Evolutionary conservation across 2,329 filamentous ascomycete species (phyloP), one percentile per base, ranked within the genome.

Genomic region (Cercospora zeae-maydis): DNA sequence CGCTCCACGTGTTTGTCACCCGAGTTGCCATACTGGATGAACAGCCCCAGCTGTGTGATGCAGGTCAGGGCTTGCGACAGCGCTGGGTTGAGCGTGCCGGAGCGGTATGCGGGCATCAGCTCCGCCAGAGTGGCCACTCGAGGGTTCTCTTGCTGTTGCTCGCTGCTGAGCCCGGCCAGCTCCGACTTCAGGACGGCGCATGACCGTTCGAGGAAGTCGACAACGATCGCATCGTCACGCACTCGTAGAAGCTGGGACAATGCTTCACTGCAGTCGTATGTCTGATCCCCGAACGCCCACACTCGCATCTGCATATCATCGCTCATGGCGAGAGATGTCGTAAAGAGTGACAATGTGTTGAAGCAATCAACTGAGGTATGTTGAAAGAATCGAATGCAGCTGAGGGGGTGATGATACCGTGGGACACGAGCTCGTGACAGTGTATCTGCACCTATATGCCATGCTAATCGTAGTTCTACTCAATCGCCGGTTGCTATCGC

Each of bases 261-360:
- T 21, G 58, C 49, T 24, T 62, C 58, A 13, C 58, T 64, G 34
- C 68, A 62, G 59, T 70, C 65, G 47, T 58, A 66, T 19, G 68
- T 70, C 59, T 69, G 66, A 55, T 70, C 66, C 6, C 68, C 68
- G 61, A 70, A 70, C n/a, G 68, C 60, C 56, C 65, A 65, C 52
- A 55, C 52, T 13, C 42, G 57, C 47, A 63, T 58, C 30, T 31
- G 52, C 31, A 42, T 19, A n/a, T 27, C 31, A 21, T 57, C 42
- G 24, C 34, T 45, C 62, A 63, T 63, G 24, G 39, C 51, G 57
- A n/a, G 37, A 16, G 51, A 45, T 31, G 54, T 57, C 21, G 36
- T 31, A 27, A 42, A 45, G 54, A 57, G 34, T 45, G 54, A 45
- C 54, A 31, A 16, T 45, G 54, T 37, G 54, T 57, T 57, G 54